These are phyloP conservation scores for Brachypodium distachyon DNA, from an alignment of 202 grass and related monocot species.

Conservation along the genomic window DNA sequence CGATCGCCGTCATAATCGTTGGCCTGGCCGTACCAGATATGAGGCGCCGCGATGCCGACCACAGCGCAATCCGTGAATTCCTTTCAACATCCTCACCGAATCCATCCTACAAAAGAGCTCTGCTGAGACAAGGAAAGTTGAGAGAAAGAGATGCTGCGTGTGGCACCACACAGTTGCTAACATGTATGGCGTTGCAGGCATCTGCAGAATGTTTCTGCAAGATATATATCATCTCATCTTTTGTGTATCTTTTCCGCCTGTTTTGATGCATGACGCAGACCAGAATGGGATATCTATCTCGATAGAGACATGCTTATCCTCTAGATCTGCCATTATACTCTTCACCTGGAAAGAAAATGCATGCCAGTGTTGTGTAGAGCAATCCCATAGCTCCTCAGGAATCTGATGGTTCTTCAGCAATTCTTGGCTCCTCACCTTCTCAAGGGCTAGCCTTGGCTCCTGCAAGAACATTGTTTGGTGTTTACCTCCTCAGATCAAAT, in stretches of 20 bases:
- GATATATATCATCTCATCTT: conserved; percentile 23
- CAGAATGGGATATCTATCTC: conserved; percentile 8
- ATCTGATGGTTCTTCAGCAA: conserved; percentile 22
- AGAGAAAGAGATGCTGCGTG: conserved; percentile 13
- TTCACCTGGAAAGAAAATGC: conserved; percentile 23
- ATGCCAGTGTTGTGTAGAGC: conserved; percentile 21
- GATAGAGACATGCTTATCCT: conserved; percentile 31
- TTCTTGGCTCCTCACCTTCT: conserved; percentile 22
- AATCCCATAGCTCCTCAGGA: conserved; percentile 28
- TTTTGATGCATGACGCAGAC: conserved; percentile 28
- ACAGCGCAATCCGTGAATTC: conserved; percentile 28
- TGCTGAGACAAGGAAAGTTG: conserved; percentile 6
- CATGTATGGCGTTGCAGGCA: conserved; percentile 29
- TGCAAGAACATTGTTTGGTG: not conserved
- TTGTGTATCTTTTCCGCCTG: not conserved
- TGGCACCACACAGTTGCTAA: conserved; percentile 11
- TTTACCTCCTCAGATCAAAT: not conserved
- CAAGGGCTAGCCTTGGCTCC: conserved; percentile 16
- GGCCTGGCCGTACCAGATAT: conserved; percentile 38
- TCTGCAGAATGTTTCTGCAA: conserved; percentile 17
- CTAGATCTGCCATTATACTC: conserved; percentile 19
- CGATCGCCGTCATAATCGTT: not conserved
- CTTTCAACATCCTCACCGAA: not conserved
- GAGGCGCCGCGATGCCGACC: conserved; percentile 26
- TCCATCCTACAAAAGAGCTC: not conserved